Evolutionary conservation across 345 rosid species (phyloP).

Genomic region (Bruguiera parviflora): DNA sequence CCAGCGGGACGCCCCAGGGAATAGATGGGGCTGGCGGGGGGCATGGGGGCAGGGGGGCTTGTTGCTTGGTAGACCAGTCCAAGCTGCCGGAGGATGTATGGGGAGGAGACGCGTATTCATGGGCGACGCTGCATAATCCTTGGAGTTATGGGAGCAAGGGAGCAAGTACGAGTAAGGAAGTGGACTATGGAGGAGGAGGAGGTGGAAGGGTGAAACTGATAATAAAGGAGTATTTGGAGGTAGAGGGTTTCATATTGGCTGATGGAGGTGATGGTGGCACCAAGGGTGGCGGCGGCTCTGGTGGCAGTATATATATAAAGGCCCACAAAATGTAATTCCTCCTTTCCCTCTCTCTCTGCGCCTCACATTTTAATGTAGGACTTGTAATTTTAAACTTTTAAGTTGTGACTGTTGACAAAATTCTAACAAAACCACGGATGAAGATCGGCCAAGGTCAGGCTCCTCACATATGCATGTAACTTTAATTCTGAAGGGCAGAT

Average conservation of each 20-base stretch:
- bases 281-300: conserved; percentile 97
- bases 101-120: conserved; percentile 98
- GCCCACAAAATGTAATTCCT: conserved; percentile 76
- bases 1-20: conserved; percentile 94
- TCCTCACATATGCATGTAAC: not conserved
- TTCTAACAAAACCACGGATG: too few species aligned
- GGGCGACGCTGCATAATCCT: conserved; percentile 77
- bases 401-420: too few species aligned
- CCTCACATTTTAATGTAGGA: not conserved
- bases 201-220: conserved; percentile 74
- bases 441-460: too few species aligned
- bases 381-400: too few species aligned
- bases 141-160: conserved; percentile 88
- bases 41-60: conserved; percentile 96
- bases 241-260: conserved; percentile 72
- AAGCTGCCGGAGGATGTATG: conserved; percentile 93
- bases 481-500: not conserved
- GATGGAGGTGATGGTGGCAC: conserved; percentile 82
- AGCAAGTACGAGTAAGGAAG: conserved; percentile 76
- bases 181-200: conserved; percentile 87
- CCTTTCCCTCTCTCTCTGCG: conserved; percentile 16
- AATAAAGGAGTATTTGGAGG: conserved; percentile 43
- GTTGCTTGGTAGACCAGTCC: conserved; percentile 57
- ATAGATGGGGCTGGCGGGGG: conserved; percentile 94
- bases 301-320: conserved; percentile 75